Percentiles rank a stretch among this genome's conserved stretches.
Conservation (phyloP, 768 basidiomycete species). For the Pisolithus albus region DNA sequence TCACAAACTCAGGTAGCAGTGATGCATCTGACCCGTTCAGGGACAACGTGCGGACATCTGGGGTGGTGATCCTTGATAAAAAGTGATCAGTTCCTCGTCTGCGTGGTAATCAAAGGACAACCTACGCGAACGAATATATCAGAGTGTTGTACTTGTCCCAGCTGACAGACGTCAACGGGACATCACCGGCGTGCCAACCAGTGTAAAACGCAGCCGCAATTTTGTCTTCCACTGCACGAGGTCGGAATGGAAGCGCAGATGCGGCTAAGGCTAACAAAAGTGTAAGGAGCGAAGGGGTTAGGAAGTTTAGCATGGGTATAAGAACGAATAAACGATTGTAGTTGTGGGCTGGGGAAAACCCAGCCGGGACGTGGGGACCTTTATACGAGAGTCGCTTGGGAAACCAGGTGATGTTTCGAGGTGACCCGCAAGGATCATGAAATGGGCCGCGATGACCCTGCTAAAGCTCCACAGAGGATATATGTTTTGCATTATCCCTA, state of each 20-base stretch:
- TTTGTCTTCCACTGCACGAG: not conserved
- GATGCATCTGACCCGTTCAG: constrained; percentile 39
- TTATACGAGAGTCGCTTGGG: too few relatives aligned
- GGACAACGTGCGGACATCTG: constrained; percentile 24
- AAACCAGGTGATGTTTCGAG: too few relatives aligned
- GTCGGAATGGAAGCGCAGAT: not conserved
- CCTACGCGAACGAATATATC: constrained; percentile 62
- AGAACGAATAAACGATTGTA: too few relatives aligned
- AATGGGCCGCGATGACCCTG: too few relatives aligned
- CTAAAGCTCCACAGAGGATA: too few relatives aligned
- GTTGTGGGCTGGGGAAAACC: too few relatives aligned
- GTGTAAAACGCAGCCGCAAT: constrained; percentile 61
- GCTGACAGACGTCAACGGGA: constrained; percentile 46
- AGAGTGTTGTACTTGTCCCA: constrained; percentile 73
- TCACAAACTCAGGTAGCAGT: constrained; percentile 52
- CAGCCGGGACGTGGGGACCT: too few relatives aligned
- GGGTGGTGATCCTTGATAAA: constrained; percentile 27
- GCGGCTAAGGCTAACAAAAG: not conserved
- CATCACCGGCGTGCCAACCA: constrained; percentile 50
- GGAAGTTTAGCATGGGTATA: not conserved
- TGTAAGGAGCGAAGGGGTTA: not conserved
- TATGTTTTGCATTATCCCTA: too few relatives aligned
- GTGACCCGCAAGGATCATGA: too few relatives aligned
- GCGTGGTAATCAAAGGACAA: not conserved
- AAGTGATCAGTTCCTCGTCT: not conserved